Evolutionary conservation across 306 rosid genomes (phyloP), one percentile per base, ranked within the genome.

Genomic region (Lathyrus tuberosus): DNA sequence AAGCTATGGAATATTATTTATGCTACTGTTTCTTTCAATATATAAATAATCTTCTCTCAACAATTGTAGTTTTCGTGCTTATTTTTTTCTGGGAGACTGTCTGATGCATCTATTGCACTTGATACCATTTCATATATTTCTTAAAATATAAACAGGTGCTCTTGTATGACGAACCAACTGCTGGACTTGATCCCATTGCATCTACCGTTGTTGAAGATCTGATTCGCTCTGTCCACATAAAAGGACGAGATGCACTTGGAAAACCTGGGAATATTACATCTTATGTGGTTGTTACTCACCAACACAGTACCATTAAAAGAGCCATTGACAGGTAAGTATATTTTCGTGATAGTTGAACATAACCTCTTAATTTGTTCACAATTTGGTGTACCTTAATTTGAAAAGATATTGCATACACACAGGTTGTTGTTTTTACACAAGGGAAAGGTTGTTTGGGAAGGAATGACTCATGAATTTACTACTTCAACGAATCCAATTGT

Each of bases 121-220:
- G 67, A 60, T 41, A 24, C 42, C 42, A 37, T 54, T 62, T 63
- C 38, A 13, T 37, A 48, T 15, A 31, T 47, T 17, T 12, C 24
- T 33, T 64, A 59, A 59, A 73, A 42, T 63, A 63, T 56, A 70
- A 54, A 68, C 56, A 95, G 97, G 97, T 95, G 48, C 92, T 95
- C 56, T 78, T 95, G 79, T 95, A 91, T 58, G 99, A 91, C 44
- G 99, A 95, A 81, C 99, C 99, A 53, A 95, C 96, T 8, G 99
- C 97, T 69, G 99, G 99, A 69, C 97, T 95, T 52, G 99, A 95
- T 85, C 99, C 99, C 26, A 95, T 95, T 77, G 99, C 99, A 81
- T 95, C 99, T 47, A 95, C 99, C 16, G 99, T 95, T 47, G 97
- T 95, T 43, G 99, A 95, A 83, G 97, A 95, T 85, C 86, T 95